Evolutionary conservation across 805 yeast species (phyloP).

Genomic region (Candida chauliodis): DNA sequence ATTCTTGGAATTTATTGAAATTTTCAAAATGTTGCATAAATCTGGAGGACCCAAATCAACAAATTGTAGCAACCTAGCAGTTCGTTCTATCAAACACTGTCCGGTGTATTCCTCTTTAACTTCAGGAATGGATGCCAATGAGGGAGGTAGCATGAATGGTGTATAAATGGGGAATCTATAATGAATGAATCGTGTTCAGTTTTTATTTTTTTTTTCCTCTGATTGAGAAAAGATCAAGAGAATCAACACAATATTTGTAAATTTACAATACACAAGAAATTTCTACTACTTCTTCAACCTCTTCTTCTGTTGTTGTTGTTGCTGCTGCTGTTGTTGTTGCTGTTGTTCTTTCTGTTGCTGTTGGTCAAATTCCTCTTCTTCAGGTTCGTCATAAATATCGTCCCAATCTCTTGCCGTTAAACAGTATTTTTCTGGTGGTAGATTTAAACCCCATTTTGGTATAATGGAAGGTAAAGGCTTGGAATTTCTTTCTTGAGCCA

Average conservation of each 20-base stretch:
- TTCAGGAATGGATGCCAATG: constrained; percentile 38
- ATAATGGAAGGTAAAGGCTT: constrained; percentile 88
- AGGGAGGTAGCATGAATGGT: constrained; percentile 26
- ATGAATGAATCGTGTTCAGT: constrained; percentile 5
- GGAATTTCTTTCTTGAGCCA: constrained; percentile 89
- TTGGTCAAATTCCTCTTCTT: constrained; percentile 15
- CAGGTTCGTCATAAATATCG: constrained; percentile 21
- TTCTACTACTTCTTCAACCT: too few relatives aligned
- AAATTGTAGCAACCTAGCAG: constrained; percentile 54
- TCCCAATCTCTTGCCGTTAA: constrained; percentile 81
- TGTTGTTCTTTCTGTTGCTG: constrained; percentile 9
- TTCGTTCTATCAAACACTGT: constrained; percentile 60
- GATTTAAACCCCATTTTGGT: constrained; percentile 84
- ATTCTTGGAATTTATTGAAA: constrained; percentile 38
- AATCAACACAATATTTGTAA: too few relatives aligned
- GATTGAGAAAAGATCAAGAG: too few relatives aligned
- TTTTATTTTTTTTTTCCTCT: too few relatives aligned
- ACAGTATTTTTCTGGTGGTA: constrained; percentile 98
- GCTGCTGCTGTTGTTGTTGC: constrained; percentile 4
- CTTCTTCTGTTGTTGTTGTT: constrained; percentile 4
- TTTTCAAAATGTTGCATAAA: constrained; percentile 49
- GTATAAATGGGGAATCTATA: neutral
- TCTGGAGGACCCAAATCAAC: constrained; percentile 74
- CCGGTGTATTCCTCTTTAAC: constrained; percentile 56
- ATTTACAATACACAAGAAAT: too few relatives aligned